Conservation (phyloP, 768 basidiomycete species). For the Boletales sp. region DNA sequence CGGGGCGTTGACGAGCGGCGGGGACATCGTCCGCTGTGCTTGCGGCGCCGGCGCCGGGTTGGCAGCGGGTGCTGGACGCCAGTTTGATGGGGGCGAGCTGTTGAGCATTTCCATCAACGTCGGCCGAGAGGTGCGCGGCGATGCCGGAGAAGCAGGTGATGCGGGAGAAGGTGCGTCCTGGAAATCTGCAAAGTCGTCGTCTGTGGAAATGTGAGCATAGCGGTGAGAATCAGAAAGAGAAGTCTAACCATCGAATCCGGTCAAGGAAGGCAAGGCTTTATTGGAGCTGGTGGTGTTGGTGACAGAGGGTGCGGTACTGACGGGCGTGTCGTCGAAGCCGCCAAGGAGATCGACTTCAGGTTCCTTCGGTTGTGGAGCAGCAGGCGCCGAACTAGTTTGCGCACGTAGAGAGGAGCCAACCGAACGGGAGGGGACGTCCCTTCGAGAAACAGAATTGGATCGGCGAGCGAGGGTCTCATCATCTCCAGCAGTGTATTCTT, state of each 20-base stretch:
- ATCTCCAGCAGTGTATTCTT: slow-evolving; percentile 96
- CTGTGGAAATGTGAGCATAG: slow-evolving; percentile 31
- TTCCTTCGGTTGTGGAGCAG: slow-evolving; percentile 39
- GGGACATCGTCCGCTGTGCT: slow-evolving; percentile 13
- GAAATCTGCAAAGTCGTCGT: slow-evolving; percentile 87
- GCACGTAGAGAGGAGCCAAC: slow-evolving; percentile 38
- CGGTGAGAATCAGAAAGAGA: neutral
- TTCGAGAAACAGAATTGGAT: slow-evolving; percentile 37
- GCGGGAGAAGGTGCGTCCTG: slow-evolving; percentile 60
- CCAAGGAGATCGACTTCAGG: slow-evolving; percentile 73
- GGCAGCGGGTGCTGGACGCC: slow-evolving; percentile 6
- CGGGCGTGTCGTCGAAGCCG: slow-evolving; percentile 61
- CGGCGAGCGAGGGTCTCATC: slow-evolving; percentile 58
- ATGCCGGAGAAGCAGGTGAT: slow-evolving; percentile 32
- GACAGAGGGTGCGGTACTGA: slow-evolving; percentile 18
- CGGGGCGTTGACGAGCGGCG: slow-evolving; percentile 25
- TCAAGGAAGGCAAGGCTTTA: slow-evolving; percentile 29
- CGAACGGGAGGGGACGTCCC: slow-evolving; percentile 25
- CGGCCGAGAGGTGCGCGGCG: slow-evolving; percentile 31
- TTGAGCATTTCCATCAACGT: slow-evolving; percentile 51
- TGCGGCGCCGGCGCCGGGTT: slow-evolving; percentile 10
- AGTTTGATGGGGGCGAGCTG: slow-evolving; percentile 26
- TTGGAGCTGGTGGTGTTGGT: slow-evolving; percentile 18
- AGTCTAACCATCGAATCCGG: slow-evolving; percentile 27
- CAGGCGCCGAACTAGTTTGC: slow-evolving; percentile 25